phyloP scores from a whole-genome alignment of 768 basidiomycete genomes.

The Lentinus tigrinus region DNA sequence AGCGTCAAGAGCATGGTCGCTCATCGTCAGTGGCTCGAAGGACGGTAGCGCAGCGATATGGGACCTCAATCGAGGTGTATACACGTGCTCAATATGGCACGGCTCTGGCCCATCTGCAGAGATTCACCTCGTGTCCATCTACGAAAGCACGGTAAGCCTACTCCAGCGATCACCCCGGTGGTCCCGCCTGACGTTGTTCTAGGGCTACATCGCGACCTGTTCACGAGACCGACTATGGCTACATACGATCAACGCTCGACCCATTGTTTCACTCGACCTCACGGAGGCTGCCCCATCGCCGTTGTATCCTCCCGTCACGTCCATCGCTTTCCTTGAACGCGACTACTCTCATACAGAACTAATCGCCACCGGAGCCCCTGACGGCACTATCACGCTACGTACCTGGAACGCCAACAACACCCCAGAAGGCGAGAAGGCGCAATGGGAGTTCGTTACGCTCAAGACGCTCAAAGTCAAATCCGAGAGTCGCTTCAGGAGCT shows the following conservation, averaged over 20 bases:
- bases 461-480: constrained; percentile 62
- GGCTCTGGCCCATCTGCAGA: constrained; percentile 35
- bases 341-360: constrained; percentile 79
- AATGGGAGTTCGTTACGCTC: constrained; percentile 74
- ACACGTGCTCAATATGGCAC: constrained; percentile 81
- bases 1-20: constrained; percentile 79
- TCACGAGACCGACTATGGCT: constrained; percentile 69
- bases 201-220: constrained; percentile 90
- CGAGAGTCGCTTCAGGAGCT: constrained; percentile 35
- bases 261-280: constrained; percentile 70
- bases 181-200: constrained; percentile 4
- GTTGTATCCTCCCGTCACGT: constrained; percentile 53
- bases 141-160: constrained; percentile 83
- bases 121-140: constrained; percentile 72
- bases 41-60: constrained; percentile 87
- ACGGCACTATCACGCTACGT: constrained; percentile 75
- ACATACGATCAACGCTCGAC: constrained; percentile 85
- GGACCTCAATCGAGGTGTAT: constrained; percentile 85
- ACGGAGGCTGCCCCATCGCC: constrained; percentile 32
- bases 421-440: constrained; percentile 59
- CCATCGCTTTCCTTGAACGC: constrained; percentile 84
- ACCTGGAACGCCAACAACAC: constrained; percentile 84
- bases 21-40: constrained; percentile 78
- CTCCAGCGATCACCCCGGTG: not conserved
- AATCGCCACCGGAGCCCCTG: constrained; percentile 76